Percentiles rank a stretch among this genome's conserved stretches.
These are phyloP conservation scores for Aegilops sharonensis DNA, from an alignment of 176 grass and related monocot species.

Conservation along the genomic window DNA sequence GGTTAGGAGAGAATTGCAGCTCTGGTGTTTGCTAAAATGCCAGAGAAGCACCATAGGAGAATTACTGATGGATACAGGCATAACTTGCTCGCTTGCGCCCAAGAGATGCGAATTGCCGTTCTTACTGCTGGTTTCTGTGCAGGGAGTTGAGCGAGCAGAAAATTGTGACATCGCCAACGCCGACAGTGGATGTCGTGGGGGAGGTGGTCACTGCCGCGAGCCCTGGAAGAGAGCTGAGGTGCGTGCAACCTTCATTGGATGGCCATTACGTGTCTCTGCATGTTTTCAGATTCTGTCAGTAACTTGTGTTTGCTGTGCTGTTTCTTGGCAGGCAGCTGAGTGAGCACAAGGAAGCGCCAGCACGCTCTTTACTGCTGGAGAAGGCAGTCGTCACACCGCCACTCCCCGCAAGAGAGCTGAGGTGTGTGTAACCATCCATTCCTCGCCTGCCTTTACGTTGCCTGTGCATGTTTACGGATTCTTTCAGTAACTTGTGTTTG, in stretches of 20 bases:
- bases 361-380: neutral
- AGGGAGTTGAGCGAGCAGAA: neutral
- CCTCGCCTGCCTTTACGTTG: too few relatives aligned
- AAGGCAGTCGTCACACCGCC: slow-evolving; percentile 14
- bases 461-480: too few relatives aligned
- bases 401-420: neutral
- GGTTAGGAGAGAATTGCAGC: neutral
- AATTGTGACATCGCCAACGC: neutral
- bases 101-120: neutral
- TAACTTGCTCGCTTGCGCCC: neutral
- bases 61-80: neutral
- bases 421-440: too few relatives aligned
- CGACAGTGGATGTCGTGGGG: neutral
- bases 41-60: neutral
- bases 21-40: slow-evolving; percentile 11
- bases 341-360: slow-evolving; percentile 4
- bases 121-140: neutral
- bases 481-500: neutral
- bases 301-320: neutral
- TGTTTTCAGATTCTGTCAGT: neutral
- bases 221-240: slow-evolving; percentile 23
- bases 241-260: neutral
- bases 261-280: neutral
- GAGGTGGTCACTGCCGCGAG: neutral
- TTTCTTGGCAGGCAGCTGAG: slow-evolving; percentile 22